Base-by-base conservation (phyloP, 108 stramenopile species). In the Cyclotella baltica region DNA sequence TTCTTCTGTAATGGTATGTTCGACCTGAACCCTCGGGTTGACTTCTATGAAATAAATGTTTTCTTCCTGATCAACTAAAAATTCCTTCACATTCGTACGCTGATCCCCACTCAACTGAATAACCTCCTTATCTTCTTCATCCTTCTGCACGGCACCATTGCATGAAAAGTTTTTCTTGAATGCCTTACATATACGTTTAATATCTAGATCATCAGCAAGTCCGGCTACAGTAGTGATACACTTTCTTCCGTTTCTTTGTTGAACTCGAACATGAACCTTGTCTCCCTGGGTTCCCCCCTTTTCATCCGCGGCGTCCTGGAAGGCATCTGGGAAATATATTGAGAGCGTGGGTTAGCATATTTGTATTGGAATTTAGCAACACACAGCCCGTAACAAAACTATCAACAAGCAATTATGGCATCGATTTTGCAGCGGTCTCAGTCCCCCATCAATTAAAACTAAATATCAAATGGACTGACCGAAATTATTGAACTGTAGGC, bases 121-220 rank as follows among this genome's bases (percentile, higher is more conserved):
- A 64, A 99, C 95, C 74, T 99, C 98, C 25, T 97, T 97, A 19
- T 81, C 83, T 31, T 97, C 97, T 66, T 93, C 88, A 71, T 98
- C 99, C 50, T 94, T 96, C 65, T 94, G 96, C 18, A 99, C 96
- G 74, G 97, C 97, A 28, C 99, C 99, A 87, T 99, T 99, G 80
- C 99, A 99, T 62, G 84, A 85, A 86, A 98, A 98, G 81, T 96
- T 98, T 88, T 99, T 99, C 87, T 98, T 99, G 83, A 99, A 94
- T 35, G 98, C 98, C 81, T 98, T 98, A 87, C 97, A 97, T 84
- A 99, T 99, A 62, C 96, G 88, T 83, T 98, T 97, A 58, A 99
- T 80, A 85, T 99, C 99, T 38, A 99, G 93, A 80, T 99, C 99
- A 73, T 98, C 97, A 25, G 97, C 97, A 53, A 98, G 84, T 57